Evolutionary conservation across 345 rosid genomes (phyloP).

Genomic region (Erysimum cheiranthoides): DNA sequence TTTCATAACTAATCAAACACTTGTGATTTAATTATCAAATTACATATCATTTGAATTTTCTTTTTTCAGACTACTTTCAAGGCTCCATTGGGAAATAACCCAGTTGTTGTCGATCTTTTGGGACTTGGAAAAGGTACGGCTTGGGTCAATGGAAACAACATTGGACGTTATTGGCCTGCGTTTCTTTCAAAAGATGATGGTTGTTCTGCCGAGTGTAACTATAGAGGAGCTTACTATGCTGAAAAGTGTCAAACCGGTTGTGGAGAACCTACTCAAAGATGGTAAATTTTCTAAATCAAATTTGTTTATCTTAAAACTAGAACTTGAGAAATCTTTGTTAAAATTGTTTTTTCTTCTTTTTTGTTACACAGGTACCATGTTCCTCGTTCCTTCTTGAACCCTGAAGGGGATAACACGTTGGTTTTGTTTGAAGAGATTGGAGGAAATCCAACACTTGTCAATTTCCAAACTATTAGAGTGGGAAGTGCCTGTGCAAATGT

Average conservation of each 20-base stretch:
- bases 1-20: background rate
- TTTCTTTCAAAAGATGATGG: slow-evolving; percentile 34
- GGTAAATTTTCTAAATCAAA: slow-evolving; percentile 35
- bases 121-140: slow-evolving; percentile 75
- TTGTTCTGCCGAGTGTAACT: slow-evolving; percentile 51
- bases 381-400: slow-evolving; percentile 53
- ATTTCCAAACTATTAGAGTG: slow-evolving; percentile 43
- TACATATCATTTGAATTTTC: background rate
- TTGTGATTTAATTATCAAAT: background rate
- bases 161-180: slow-evolving; percentile 65
- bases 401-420: slow-evolving; percentile 44
- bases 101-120: slow-evolving; percentile 60
- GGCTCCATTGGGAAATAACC: slow-evolving; percentile 57
- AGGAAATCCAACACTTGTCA: slow-evolving; percentile 51
- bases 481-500: slow-evolving; percentile 51
- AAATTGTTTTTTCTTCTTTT: too few species aligned
- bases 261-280: slow-evolving; percentile 62
- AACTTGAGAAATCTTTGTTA: too few species aligned
- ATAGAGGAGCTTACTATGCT: slow-evolving; percentile 45
- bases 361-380: slow-evolving; percentile 53
- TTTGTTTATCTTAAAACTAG: too few species aligned
- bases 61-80: slow-evolving; percentile 50
- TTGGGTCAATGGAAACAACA: slow-evolving; percentile 60
- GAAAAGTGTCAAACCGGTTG: slow-evolving; percentile 49
- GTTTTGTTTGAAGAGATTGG: slow-evolving; percentile 71